These are phyloP conservation scores for Lepidium didymum DNA, from an alignment of 345 rosid genomes.

Conservation along the genomic window DNA sequence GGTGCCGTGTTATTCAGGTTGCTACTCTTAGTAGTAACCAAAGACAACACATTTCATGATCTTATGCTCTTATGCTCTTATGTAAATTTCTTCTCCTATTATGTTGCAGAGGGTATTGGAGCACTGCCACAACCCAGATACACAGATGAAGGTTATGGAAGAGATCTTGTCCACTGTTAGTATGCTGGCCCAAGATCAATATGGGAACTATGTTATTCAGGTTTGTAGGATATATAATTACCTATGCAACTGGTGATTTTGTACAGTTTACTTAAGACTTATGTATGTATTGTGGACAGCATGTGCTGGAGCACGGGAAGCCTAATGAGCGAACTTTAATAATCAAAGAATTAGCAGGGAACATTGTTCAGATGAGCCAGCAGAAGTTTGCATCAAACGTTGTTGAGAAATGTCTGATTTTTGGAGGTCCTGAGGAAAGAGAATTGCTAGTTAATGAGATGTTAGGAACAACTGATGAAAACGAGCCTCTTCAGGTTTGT, in stretches of 20 bases:
- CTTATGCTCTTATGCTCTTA: background rate
- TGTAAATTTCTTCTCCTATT: background rate
- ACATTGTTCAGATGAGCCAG: constrained; percentile 94
- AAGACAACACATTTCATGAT: background rate
- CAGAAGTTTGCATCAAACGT: constrained; percentile 99
- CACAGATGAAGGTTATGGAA: constrained; percentile 87
- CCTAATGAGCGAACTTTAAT: constrained; percentile 75
- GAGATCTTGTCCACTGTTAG: constrained; percentile 73
- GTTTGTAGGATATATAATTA: constrained; percentile 32
- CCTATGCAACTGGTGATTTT: background rate
- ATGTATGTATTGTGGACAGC: constrained; percentile 36
- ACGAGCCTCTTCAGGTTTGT: constrained; percentile 96
- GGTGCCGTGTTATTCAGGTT: constrained; percentile 99
- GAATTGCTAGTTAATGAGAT: constrained; percentile 80
- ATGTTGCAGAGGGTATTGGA: constrained; percentile 76
- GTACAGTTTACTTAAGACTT: background rate
- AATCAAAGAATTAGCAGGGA: constrained; percentile 69
- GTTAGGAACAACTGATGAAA: constrained; percentile 95
- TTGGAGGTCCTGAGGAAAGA: constrained; percentile 71
- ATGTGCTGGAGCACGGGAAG: constrained; percentile 94
- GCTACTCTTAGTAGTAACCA: background rate
- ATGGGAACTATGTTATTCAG: constrained; percentile 98
- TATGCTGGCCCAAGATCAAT: constrained; percentile 94
- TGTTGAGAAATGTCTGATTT: constrained; percentile 81
- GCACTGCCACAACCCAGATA: constrained; percentile 66